Evolutionary conservation across 2,329 filamentous ascomycete species (phyloP).

Genomic region (Paracamarosporium sp.): DNA sequence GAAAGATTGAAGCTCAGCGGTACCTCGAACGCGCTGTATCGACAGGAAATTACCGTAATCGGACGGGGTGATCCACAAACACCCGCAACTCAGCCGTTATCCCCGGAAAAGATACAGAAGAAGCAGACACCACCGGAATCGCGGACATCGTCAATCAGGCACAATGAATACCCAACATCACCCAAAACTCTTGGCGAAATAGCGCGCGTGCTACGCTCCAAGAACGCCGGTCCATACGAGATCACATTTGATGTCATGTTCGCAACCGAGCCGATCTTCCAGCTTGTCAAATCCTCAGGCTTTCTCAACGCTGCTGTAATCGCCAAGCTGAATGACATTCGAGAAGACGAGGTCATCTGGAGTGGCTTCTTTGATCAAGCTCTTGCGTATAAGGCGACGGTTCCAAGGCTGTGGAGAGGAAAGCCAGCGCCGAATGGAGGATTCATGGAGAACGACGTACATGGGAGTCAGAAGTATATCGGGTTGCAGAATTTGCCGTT

Average conservation of each 20-base stretch:
- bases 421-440: conserved; percentile 20
- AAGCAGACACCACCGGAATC: not conserved
- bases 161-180: not conserved
- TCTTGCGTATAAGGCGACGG: conserved; percentile 29
- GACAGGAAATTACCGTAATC: conserved; percentile 14
- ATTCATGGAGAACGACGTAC: conserved; percentile 30
- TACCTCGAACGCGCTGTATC: conserved; percentile 16
- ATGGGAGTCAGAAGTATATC: conserved; percentile 27
- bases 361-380: conserved; percentile 33
- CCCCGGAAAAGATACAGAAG: not conserved
- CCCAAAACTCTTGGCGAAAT: conserved; percentile 24
- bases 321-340: conserved; percentile 16
- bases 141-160: not conserved
- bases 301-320: conserved; percentile 20
- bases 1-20: conserved; percentile 15
- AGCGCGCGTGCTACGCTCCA: conserved; percentile 36
- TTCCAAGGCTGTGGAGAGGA: conserved; percentile 23
- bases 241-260: conserved; percentile 63
- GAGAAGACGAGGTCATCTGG: conserved; percentile 26
- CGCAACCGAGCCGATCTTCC: conserved; percentile 16
- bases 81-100: not conserved
- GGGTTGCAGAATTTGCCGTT: conserved; percentile 22
- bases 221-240: conserved; percentile 61
- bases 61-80: not conserved
- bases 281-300: conserved; percentile 20